Percentiles rank a stretch among this genome's conserved stretches.
These are phyloP conservation scores for Pythium pyrilobum DNA, from an alignment of 352 stramenopile genomes.

Conservation along the genomic window DNA sequence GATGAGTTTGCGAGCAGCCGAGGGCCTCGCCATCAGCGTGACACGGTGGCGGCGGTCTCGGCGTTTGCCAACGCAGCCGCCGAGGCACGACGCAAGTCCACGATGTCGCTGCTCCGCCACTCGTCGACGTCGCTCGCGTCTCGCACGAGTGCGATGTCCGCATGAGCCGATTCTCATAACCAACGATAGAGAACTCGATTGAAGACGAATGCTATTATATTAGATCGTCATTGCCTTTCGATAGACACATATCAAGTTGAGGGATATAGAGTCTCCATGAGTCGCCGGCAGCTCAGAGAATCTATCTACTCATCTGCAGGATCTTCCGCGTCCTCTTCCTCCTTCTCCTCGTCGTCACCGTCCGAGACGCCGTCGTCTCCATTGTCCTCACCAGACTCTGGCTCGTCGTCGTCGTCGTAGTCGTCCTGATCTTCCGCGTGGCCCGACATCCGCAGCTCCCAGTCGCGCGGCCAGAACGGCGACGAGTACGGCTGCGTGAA, in stretches of 20 bases:
- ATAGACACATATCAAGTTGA: too few relatives aligned
- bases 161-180: not conserved
- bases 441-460: slow-evolving; percentile 30
- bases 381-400: not conserved
- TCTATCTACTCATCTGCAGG: not conserved
- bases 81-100: slow-evolving; percentile 47
- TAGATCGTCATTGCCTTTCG: too few relatives aligned
- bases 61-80: slow-evolving; percentile 45
- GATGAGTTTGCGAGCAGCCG: not conserved
- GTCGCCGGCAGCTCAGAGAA: not conserved
- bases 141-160: slow-evolving; percentile 14
- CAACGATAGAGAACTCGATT: not conserved
- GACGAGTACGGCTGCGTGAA: slow-evolving; percentile 77
- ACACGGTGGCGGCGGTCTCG: slow-evolving; percentile 41
- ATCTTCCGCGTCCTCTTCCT: not conserved
- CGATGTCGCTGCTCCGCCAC: slow-evolving; percentile 44
- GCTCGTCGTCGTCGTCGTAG: slow-evolving; percentile 9
- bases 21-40: slow-evolving; percentile 8
- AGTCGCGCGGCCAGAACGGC: slow-evolving; percentile 65
- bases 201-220: too few relatives aligned
- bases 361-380: not conserved
- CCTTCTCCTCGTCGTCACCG: slow-evolving; percentile 3
- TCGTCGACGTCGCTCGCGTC: slow-evolving; percentile 12
- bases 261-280: too few relatives aligned
- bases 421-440: not conserved